phyloP scores from a whole-genome alignment of 345 rosid genomes.

The Kernera saxatilis region DNA sequence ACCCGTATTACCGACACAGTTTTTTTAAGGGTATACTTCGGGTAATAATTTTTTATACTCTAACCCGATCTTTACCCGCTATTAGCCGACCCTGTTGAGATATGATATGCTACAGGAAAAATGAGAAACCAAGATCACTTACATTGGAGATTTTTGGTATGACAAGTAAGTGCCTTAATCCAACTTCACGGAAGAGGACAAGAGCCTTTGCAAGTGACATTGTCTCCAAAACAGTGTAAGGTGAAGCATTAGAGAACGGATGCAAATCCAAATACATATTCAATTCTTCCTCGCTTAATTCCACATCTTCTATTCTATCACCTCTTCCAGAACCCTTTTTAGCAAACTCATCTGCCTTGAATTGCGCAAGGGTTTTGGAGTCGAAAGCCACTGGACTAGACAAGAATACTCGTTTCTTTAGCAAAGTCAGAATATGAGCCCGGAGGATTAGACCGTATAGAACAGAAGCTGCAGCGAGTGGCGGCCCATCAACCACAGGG shows the following conservation, averaged over 20 bases:
- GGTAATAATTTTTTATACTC: too few relatives aligned
- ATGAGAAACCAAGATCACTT: slow-evolving; percentile 34
- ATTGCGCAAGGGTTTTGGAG: slow-evolving; percentile 36
- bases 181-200: slow-evolving; percentile 76
- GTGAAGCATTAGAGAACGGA: slow-evolving; percentile 88
- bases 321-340: slow-evolving; percentile 68
- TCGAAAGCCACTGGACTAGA: slow-evolving; percentile 36
- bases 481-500: slow-evolving; percentile 72
- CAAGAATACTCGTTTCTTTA: slow-evolving; percentile 65
- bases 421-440: slow-evolving; percentile 61
- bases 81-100: too few relatives aligned
- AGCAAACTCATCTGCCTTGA: slow-evolving; percentile 62
- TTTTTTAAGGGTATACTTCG: too few relatives aligned
- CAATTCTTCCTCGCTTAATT: slow-evolving; percentile 72
- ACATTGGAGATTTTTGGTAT: slow-evolving; percentile 66
- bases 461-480: slow-evolving; percentile 41
- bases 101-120: background rate
- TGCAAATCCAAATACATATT: slow-evolving; percentile 81
- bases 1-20: too few relatives aligned
- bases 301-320: slow-evolving; percentile 59
- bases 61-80: too few relatives aligned
- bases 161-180: slow-evolving; percentile 81
- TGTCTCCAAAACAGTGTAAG: slow-evolving; percentile 87
- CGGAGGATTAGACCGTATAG: slow-evolving; percentile 78
- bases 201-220: slow-evolving; percentile 94